Evolutionary conservation across 805 yeast genomes (phyloP).

Genomic region (Blastobotrys chiropterorum): DNA sequence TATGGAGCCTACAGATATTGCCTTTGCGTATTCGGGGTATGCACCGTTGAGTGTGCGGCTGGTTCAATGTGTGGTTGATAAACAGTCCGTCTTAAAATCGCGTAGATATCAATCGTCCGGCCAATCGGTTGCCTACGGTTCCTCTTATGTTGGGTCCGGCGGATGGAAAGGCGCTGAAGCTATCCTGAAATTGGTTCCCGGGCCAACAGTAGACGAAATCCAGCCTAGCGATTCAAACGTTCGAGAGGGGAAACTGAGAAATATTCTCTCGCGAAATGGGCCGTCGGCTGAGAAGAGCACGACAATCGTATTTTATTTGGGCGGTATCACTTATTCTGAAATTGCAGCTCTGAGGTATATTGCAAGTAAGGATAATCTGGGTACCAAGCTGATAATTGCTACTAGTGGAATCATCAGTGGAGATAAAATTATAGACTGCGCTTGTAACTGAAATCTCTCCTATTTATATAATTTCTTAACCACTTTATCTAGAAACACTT

Average conservation of each 20-base stretch:
- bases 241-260: slow-evolving; percentile 30
- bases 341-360: slow-evolving; percentile 62
- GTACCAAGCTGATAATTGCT: slow-evolving; percentile 38
- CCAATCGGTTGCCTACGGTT: background rate
- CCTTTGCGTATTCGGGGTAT: slow-evolving; percentile 73
- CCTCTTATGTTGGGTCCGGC: slow-evolving; percentile 11
- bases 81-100: slow-evolving; percentile 28
- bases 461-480: too few relatives aligned
- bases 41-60: slow-evolving; percentile 71
- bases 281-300: slow-evolving; percentile 26
- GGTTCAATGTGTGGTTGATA: slow-evolving; percentile 58
- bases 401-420: slow-evolving; percentile 46
- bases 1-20: slow-evolving; percentile 38
- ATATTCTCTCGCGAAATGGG: slow-evolving; percentile 28
- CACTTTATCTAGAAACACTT: too few relatives aligned
- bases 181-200: slow-evolving; percentile 31
- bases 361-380: slow-evolving; percentile 37
- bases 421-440: slow-evolving; percentile 28
- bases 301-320: slow-evolving; percentile 54
- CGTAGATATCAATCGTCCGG: slow-evolving; percentile 5
- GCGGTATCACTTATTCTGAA: slow-evolving; percentile 86
- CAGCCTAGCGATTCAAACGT: slow-evolving; percentile 21
- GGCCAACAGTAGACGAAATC: slow-evolving; percentile 31
- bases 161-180: slow-evolving; percentile 39
- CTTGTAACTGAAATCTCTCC: background rate